Evolutionary conservation across 768 basidiomycete genomes (phyloP).

Genomic region (Boletus reticulatus): DNA sequence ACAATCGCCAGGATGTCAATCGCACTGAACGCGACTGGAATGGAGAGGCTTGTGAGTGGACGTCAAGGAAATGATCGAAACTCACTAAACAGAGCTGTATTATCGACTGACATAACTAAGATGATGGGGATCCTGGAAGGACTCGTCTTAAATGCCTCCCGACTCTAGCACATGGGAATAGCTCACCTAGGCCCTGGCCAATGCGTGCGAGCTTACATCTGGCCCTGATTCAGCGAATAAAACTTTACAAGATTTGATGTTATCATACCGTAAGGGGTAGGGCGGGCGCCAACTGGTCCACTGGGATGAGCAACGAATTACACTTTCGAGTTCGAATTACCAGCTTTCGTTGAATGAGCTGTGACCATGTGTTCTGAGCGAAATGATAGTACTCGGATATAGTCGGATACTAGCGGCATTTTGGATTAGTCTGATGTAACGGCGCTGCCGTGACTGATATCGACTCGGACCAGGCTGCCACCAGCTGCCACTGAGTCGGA

Average conservation of each 20-base stretch:
- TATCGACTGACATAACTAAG: not conserved
- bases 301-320: not conserved
- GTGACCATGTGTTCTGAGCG: too few species aligned
- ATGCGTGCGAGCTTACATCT: not conserved
- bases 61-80: not conserved
- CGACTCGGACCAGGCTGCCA: too few species aligned
- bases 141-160: not conserved
- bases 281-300: too few species aligned
- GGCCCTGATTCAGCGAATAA: not conserved
- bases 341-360: too few species aligned
- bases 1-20: conserved; percentile 1
- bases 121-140: not conserved
- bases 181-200: not conserved
- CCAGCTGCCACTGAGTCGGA: too few species aligned
- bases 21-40: conserved; percentile 3
- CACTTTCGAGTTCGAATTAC: too few species aligned
- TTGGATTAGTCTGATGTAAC: too few species aligned
- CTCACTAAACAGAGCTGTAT: not conserved
- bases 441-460: too few species aligned
- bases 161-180: not conserved
- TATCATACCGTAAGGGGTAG: too few species aligned
- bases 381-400: too few species aligned
- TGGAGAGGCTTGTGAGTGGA: not conserved
- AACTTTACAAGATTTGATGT: not conserved
- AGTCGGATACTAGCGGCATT: too few species aligned